Percentiles rank a stretch among this genome's conserved stretches.
phyloP scores from a whole-genome alignment of 208 protist genomes.

The Trypanosoma rangeli region DNA sequence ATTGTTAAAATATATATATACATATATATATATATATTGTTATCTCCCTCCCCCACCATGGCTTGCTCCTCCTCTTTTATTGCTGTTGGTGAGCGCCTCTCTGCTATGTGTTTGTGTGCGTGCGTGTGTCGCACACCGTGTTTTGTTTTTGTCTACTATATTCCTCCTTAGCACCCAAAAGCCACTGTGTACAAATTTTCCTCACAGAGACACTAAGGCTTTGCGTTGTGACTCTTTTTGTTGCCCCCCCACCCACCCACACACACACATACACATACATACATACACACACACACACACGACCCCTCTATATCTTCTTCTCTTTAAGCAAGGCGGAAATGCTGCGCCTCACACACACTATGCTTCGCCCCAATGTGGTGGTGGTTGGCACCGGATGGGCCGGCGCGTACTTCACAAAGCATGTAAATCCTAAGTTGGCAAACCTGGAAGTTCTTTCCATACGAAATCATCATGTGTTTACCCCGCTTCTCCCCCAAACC shows the following conservation, averaged over 20 bases:
- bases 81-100: background rate
- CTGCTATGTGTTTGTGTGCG: background rate
- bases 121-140: background rate
- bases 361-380: slow-evolving; percentile 79
- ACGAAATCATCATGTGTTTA: slow-evolving; percentile 95
- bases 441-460: slow-evolving; percentile 88
- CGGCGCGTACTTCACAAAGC: slow-evolving; percentile 74
- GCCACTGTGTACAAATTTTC: no score
- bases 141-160: background rate
- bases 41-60: no score
- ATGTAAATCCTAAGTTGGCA: slow-evolving; percentile 73
- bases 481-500: slow-evolving; percentile 92
- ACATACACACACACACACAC: background rate
- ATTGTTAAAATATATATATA: background rate
- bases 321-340: slow-evolving; percentile 26
- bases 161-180: background rate
- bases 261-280: no score
- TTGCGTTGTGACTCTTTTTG: background rate
- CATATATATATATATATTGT: background rate
- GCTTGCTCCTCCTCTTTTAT: background rate
- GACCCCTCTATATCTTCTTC: background rate
- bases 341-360: slow-evolving; percentile 31
- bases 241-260: background rate
- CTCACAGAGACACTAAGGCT: background rate
- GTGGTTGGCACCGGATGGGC: slow-evolving; percentile 93